phyloP scores from a whole-genome alignment of 108 stramenopile genomes.

The Licmophora abbreviata region DNA sequence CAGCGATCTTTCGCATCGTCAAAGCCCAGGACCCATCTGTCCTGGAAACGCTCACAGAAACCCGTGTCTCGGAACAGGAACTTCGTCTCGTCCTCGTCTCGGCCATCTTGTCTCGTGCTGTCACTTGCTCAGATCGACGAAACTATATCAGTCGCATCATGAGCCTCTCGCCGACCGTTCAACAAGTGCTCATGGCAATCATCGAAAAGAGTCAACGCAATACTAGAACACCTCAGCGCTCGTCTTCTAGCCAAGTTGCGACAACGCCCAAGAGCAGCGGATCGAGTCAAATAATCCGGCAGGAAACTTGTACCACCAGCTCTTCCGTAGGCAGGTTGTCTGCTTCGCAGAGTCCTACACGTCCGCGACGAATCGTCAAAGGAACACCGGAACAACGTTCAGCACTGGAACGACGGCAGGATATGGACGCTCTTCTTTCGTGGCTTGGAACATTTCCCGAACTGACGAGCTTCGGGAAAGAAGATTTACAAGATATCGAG shows the following conservation, averaged over 20 bases:
- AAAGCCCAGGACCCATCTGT: no score
- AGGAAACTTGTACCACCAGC: not conserved
- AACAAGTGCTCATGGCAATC: slow-evolving; percentile 32
- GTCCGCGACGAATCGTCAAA: not conserved
- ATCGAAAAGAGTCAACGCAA: slow-evolving; percentile 8
- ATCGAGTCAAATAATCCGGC: not conserved
- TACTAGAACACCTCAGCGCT: not conserved
- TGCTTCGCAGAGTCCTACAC: not conserved
- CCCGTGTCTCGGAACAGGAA: not conserved
- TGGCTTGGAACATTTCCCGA: slow-evolving; percentile 3
- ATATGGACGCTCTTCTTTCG: not conserved
- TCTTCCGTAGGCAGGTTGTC: not conserved
- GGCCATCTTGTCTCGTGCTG: slow-evolving; percentile 29
- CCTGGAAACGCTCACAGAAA: no score
- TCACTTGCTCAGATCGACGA: slow-evolving; percentile 27
- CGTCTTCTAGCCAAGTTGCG: no score
- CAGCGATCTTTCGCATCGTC: no score
- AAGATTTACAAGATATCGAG: not conserved
- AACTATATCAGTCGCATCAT: slow-evolving; percentile 37
- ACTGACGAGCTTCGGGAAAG: no score
- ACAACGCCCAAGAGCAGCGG: not conserved
- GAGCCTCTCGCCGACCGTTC: slow-evolving; percentile 14
- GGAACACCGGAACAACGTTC: no score
- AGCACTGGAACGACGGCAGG: no score
- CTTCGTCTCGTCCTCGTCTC: slow-evolving; percentile 12